Conservation (phyloP, 2,329 filamentous ascomycete species). For the Coleophoma crateriformis region DNA sequence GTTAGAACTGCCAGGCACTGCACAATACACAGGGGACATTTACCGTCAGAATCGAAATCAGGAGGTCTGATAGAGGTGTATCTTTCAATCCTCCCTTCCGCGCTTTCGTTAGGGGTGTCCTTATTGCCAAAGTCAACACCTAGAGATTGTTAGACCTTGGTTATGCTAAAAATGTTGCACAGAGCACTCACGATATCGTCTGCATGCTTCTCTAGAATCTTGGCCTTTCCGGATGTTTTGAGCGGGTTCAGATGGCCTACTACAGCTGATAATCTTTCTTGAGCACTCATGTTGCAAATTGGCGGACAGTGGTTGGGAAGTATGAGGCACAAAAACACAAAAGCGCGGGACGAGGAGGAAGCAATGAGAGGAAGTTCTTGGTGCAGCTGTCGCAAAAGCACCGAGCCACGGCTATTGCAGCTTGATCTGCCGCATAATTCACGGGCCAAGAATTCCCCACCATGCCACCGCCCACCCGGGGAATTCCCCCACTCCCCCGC, state of each 20-base stretch:
- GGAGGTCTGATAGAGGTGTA: conserved; percentile 76
- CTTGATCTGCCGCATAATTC: neutral
- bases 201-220: conserved; percentile 70
- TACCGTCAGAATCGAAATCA: conserved; percentile 75
- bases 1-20: neutral
- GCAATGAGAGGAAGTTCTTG: neutral
- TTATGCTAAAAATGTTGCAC: neutral
- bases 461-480: too few relatives aligned
- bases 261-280: conserved; percentile 27
- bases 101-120: conserved; percentile 85
- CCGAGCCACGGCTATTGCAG: neutral
- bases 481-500: too few relatives aligned
- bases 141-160: neutral
- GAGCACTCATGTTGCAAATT: conserved; percentile 13
- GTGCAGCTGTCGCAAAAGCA: neutral
- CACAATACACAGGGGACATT: conserved; percentile 63
- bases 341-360: too few relatives aligned
- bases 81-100: conserved; percentile 94
- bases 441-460: too few relatives aligned
- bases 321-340: too few relatives aligned
- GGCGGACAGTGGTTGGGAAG: too few relatives aligned
- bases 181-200: conserved; percentile 67
- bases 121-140: conserved; percentile 84
- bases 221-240: conserved; percentile 40
- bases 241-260: conserved; percentile 30